phyloP scores from a whole-genome alignment of 257 asterid genomes.

The Fraxinus cuspidata region DNA sequence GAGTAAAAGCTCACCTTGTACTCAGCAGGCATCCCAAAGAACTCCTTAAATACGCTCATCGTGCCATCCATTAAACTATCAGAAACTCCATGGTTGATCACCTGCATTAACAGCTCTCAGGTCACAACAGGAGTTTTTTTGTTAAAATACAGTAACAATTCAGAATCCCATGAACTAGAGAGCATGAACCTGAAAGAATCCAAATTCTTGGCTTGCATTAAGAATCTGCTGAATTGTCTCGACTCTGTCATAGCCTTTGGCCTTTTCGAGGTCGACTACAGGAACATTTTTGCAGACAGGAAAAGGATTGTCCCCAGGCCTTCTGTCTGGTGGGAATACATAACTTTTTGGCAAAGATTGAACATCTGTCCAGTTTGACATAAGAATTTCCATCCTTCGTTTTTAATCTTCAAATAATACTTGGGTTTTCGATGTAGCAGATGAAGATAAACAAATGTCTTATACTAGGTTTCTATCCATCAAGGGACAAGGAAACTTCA shows the following conservation, averaged over 20 bases:
- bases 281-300: constrained; percentile 43
- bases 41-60: constrained; percentile 44
- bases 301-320: constrained; percentile 50
- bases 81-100: constrained; percentile 60
- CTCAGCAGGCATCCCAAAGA: constrained; percentile 46
- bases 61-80: constrained; percentile 45
- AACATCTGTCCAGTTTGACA: constrained; percentile 49
- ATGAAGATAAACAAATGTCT: neutral
- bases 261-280: constrained; percentile 38
- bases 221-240: constrained; percentile 36
- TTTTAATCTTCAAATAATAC: neutral
- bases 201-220: constrained; percentile 52
- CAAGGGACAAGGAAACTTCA: neutral
- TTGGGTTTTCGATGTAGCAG: neutral
- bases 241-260: constrained; percentile 21
- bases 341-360: constrained; percentile 49
- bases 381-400: constrained; percentile 40
- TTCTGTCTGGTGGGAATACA: constrained; percentile 45
- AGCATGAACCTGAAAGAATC: constrained; percentile 54
- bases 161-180: neutral
- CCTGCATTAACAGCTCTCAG: constrained; percentile 29
- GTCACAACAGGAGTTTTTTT: neutral
- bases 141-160: neutral
- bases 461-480: neutral
- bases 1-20: constrained; percentile 45